Conservation (phyloP, 257 asterid genomes). For the Nicotiana tabacum region DNA sequence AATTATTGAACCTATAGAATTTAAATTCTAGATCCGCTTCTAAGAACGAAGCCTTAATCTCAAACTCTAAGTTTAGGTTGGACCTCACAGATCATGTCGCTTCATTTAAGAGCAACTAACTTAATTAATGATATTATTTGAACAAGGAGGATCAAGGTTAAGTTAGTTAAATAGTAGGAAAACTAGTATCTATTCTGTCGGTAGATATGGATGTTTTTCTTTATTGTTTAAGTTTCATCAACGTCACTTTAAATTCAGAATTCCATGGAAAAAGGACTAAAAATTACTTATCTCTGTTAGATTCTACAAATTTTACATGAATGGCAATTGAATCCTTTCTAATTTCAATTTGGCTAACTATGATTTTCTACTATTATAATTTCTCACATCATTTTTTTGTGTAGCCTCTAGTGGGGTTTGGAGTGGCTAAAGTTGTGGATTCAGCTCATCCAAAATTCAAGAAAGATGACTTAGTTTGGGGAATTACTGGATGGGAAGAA, state of each 20-base stretch:
- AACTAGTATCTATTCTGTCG: neutral
- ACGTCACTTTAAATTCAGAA: neutral
- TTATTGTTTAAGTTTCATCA: neutral
- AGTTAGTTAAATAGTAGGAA: neutral
- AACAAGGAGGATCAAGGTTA: neutral
- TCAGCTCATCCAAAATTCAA: slow-evolving; percentile 19
- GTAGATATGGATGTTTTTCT: neutral
- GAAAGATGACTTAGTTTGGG: slow-evolving; percentile 19
- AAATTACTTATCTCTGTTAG: neutral
- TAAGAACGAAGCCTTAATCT: too few relatives aligned
- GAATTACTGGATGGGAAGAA: slow-evolving; percentile 25
- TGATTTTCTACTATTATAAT: too few relatives aligned
- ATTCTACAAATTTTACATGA: neutral
- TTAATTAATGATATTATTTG: neutral
- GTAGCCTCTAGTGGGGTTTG: slow-evolving; percentile 19
- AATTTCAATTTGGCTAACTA: too few relatives aligned
- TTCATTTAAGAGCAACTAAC: neutral
- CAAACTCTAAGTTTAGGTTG: too few relatives aligned
- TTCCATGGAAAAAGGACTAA: neutral
- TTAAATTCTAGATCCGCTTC: too few relatives aligned
- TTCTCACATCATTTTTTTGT: neutral
- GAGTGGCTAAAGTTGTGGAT: slow-evolving; percentile 15
- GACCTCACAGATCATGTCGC: neutral
- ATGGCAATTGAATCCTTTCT: neutral
- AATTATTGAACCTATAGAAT: too few relatives aligned